Conservation (phyloP, 176 grass and related monocot genomes). For the Phoenix roebelenii region DNA sequence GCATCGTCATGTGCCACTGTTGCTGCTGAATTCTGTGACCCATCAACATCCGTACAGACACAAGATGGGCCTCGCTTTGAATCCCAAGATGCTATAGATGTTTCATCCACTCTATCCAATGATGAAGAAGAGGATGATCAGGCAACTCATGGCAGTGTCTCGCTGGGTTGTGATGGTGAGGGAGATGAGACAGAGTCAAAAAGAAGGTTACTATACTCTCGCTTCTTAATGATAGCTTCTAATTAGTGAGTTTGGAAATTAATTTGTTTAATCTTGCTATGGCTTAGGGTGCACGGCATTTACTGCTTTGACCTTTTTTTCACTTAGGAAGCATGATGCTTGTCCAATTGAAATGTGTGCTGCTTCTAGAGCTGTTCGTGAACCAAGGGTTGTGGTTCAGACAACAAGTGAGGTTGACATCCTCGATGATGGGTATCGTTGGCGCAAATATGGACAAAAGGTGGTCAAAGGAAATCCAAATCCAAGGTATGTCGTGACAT, state of each 20-base stretch:
- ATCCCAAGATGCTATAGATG: slow-evolving; percentile 36
- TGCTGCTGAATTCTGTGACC: slow-evolving; percentile 37
- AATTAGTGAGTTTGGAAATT: too few relatives aligned
- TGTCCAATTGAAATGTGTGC: slow-evolving; percentile 43
- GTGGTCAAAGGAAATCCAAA: slow-evolving; percentile 65
- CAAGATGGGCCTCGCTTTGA: slow-evolving; percentile 13
- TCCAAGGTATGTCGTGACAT: slow-evolving; percentile 35
- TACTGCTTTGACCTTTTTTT: not conserved
- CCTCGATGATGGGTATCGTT: slow-evolving; percentile 69
- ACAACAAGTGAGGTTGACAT: slow-evolving; percentile 60
- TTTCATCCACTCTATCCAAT: slow-evolving; percentile 27
- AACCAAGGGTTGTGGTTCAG: slow-evolving; percentile 64
- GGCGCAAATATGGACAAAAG: slow-evolving; percentile 83
- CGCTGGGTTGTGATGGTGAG: slow-evolving; percentile 19
- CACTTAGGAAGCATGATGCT: slow-evolving; percentile 55
- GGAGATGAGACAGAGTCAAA: slow-evolving; percentile 44
- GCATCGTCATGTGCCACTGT: slow-evolving; percentile 19
- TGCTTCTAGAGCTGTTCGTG: slow-evolving; percentile 37
- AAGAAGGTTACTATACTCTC: slow-evolving; percentile 29
- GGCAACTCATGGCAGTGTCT: slow-evolving; percentile 24
- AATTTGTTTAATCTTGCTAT: too few relatives aligned
- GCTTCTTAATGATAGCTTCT: not conserved
- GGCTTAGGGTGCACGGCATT: too few relatives aligned
- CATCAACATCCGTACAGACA: slow-evolving; percentile 35
- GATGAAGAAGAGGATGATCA: slow-evolving; percentile 43